Evolutionary conservation across 306 rosid genomes (phyloP).

Genomic region (Sechiopsis laciniata): DNA sequence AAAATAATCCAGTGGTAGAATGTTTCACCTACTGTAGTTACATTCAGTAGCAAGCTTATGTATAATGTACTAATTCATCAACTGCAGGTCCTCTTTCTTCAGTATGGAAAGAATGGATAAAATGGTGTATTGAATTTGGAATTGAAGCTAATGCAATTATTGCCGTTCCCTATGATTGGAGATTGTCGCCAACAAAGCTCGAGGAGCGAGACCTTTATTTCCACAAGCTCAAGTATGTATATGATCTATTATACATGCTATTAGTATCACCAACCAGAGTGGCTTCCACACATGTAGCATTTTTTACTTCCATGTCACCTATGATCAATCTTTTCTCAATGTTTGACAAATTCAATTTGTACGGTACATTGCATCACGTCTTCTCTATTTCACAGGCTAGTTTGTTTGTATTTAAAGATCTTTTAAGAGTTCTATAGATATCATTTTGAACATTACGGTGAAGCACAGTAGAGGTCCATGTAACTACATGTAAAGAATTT

Average conservation of each 20-base stretch:
- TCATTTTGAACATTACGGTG: background rate
- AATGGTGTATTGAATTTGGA: conserved; percentile 98
- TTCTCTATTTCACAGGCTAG: background rate
- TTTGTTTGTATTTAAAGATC: background rate
- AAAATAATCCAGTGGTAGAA: background rate
- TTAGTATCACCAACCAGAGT: background rate
- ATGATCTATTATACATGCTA: conserved; percentile 10
- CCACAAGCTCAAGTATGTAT: conserved; percentile 84
- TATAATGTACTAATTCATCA: conserved; percentile 16
- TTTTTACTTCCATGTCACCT: conserved; percentile 5
- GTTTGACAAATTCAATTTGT: background rate
- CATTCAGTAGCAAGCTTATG: conserved; percentile 13
- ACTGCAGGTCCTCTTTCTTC: conserved; percentile 87
- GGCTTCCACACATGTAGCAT: background rate
- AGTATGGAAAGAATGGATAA: conserved; percentile 96
- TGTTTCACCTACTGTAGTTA: background rate
- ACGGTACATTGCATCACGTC: background rate
- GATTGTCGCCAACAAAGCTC: conserved; percentile 78
- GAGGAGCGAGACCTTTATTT: conserved; percentile 98
- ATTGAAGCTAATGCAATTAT: conserved; percentile 92
- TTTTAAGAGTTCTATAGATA: background rate
- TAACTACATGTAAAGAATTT: background rate
- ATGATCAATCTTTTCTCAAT: background rate
- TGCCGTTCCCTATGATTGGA: conserved; percentile 98
- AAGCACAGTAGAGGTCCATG: background rate